Base-by-base conservation (phyloP, 1,139 yeast species). In the Sugiyamaella japonica region DNA sequence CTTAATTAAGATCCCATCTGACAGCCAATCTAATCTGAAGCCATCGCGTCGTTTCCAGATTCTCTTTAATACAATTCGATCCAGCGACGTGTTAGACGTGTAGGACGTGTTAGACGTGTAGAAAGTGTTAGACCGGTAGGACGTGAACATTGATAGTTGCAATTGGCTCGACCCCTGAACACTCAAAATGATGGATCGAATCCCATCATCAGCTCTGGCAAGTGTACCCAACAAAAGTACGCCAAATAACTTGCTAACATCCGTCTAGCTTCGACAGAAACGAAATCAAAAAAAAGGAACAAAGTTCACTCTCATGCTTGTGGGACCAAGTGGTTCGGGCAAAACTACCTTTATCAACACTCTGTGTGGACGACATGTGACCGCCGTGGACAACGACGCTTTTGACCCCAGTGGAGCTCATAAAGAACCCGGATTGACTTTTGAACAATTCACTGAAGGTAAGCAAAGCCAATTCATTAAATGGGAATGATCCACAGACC, bases 231-330 rank as follows among this genome's bases (percentile, higher is more conserved):
- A 20, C 25, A 20, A 20, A 20, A 20, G 25, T 20, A 20, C 6
- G 25, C 25, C 25, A n/a, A n/a, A n/a, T n/a, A n/a, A n/a, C 25
- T 20, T 20, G 6, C 25, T 41, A 38, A 16, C 41, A 2, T 2
- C 8, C 17, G 1, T 38, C n/a, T 49, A 64, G 90, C 75, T 66
- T 38, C 73, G 85, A 66, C 82, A 84, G 66, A 81, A 80, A 67
- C 87, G 88, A 69, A 93, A 86, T 66, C 85, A 86, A 64, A 87
- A 86, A 67, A 86, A 89, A 68, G 97, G 95, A 48, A 80, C 89
- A 66, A 85, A 89, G 65, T 89, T 90, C 71, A 84, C 90, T 47
- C 70, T 90, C 53, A 79, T 90, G 84, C 79, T 89, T n/a, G 84
- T 85, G 28, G 97, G 97, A 12, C 74, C 79, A 10, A 76, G 84